A percentile compares a stretch with the other conserved stretches of the same genome.
phyloP scores from a whole-genome alignment of 2,329 filamentous ascomycete genomes.

The Geosmithia morbida region DNA sequence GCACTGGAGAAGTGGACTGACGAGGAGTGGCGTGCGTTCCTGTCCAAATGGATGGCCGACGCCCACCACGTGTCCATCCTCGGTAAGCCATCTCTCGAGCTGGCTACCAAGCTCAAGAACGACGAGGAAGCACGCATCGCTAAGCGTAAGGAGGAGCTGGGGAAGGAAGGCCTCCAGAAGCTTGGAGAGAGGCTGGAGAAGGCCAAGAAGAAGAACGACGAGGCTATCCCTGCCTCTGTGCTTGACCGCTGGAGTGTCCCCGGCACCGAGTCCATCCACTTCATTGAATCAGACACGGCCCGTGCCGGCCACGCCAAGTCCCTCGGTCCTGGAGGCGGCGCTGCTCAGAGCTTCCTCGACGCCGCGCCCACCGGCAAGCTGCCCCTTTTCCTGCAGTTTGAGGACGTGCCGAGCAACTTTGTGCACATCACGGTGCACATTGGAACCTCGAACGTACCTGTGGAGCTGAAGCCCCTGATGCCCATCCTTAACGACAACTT shows the following conservation, averaged over 20 bases:
- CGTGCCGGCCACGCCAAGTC: slow-evolving; percentile 64
- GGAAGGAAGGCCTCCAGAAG: slow-evolving; percentile 64
- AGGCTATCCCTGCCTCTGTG: slow-evolving; percentile 69
- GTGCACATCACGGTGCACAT: slow-evolving; percentile 73
- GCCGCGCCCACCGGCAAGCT: slow-evolving; percentile 41
- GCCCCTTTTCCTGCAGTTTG: slow-evolving; percentile 93
- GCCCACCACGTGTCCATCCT: slow-evolving; percentile 79
- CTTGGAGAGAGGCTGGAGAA: slow-evolving; percentile 63
- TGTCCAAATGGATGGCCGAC: slow-evolving; percentile 74
- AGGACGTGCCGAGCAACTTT: slow-evolving; percentile 87
- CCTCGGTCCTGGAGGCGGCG: slow-evolving; percentile 51
- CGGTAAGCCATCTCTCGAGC: slow-evolving; percentile 66
- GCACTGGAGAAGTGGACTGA: slow-evolving; percentile 68
- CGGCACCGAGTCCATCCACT: slow-evolving; percentile 80
- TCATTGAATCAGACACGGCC: slow-evolving; percentile 78
- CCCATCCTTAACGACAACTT: slow-evolving; percentile 82
- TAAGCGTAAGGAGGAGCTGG: slow-evolving; percentile 64
- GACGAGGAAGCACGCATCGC: slow-evolving; percentile 70
- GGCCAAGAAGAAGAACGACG: slow-evolving; percentile 80
- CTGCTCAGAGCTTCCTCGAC: slow-evolving; percentile 65
- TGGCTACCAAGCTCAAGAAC: slow-evolving; percentile 68
- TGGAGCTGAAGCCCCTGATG: slow-evolving; percentile 73
- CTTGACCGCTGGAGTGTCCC: slow-evolving; percentile 74
- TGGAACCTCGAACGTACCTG: slow-evolving; percentile 61
- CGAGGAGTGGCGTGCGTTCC: slow-evolving; percentile 66